Base-by-base conservation (phyloP, 2,329 filamentous ascomycete species). In the Hymenoscyphus fraxineus region DNA sequence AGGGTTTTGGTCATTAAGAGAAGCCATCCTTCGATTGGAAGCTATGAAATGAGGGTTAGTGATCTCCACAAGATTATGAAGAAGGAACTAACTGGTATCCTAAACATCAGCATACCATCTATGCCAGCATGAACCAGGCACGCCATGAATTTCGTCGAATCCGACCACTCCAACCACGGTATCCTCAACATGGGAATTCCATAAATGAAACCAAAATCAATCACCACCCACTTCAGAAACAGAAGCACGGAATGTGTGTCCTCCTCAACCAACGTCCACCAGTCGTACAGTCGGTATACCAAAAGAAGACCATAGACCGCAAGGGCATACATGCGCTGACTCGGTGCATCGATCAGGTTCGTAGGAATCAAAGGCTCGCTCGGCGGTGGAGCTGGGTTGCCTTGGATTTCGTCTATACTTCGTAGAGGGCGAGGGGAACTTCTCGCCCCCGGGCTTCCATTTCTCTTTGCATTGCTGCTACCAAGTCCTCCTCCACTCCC, bases 151-250 rank as follows among this genome's bases (percentile, higher is more conserved):
- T 83, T 73, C 91, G 90, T 55, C 35, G 62, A 56, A 47, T 72
- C 70, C n/a, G 91, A 92, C 80, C 94, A 92, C 80, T 98, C 93
- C 65, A 99, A 82, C 96, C 95, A 99, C 65, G 95, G 95, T 83
- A 99, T 97, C 76, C 91, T 87, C 72, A 99, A 78, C 70, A 90
- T 85, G 19, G 96, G 94, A 62, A 99, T 80, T 7, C 91, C 91
- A 76, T 96, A 97, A 68, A 98, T 82, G 76, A 93, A 97, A 31
- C 89, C 78, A 66, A 91, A 90, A 78, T 99, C 95, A 68, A 99
- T 85, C 64, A 88, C 82, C 67, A 91, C 85, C 95, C 95, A 99
- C 84, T 98, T 99, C 73, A 96, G 80, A 75, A 97, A 97, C 59
- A 94, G 83, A 84, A 88, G 90, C 67, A 95, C 88, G n/a, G 93